Evolutionary conservation across 768 basidiomycete genomes (phyloP).

Genomic region (Lactifluus subvellereus): DNA sequence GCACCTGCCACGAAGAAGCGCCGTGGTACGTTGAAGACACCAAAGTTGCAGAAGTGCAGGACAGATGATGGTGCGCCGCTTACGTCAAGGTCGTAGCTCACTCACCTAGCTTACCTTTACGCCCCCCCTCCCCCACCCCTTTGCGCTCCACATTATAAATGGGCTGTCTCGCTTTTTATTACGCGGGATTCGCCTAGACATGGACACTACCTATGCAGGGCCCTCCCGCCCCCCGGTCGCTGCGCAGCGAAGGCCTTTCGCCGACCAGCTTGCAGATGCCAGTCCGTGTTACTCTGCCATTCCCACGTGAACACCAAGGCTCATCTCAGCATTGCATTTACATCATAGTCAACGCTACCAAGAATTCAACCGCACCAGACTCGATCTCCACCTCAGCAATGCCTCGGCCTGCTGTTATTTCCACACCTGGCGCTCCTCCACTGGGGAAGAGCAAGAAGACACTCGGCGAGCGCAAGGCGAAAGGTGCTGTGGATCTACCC

Average conservation of each 20-base stretch:
- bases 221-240: not conserved
- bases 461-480: not conserved
- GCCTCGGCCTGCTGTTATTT: not conserved
- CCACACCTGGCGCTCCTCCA: not conserved
- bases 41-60: not conserved
- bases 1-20: not conserved
- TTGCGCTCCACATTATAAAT: not conserved
- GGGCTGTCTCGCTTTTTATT: not conserved
- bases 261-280: conserved; percentile 7
- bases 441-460: not conserved
- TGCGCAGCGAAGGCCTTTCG: not conserved
- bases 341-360: not conserved
- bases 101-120: not conserved
- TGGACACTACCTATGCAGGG: not conserved
- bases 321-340: not conserved
- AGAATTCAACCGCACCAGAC: not conserved
- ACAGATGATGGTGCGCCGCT: not conserved
- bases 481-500: not conserved
- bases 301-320: not conserved
- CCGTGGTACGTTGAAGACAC: not conserved
- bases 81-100: not conserved
- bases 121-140: too few relatives aligned
- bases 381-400: not conserved
- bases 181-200: not conserved
- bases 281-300: not conserved